phyloP scores from a whole-genome alignment of 441 rosid species.

The Jatropha podagrica region DNA sequence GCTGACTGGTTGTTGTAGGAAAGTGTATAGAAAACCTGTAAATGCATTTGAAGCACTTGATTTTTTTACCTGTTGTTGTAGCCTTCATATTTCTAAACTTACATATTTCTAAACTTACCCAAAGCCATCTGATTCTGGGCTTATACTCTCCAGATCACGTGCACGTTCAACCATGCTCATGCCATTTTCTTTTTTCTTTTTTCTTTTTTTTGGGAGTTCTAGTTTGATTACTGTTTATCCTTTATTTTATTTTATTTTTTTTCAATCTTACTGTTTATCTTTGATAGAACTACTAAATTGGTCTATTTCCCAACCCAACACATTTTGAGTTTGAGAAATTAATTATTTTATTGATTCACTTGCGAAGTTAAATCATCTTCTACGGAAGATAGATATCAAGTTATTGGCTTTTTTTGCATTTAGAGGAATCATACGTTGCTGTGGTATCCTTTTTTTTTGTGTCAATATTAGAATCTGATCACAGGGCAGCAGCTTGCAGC shows the following conservation, averaged over 20 bases:
- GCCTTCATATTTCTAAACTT: not conserved
- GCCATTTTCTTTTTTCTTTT: too few relatives aligned
- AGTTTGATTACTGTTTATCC: not conserved
- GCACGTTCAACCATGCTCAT: not conserved
- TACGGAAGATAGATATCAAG: too few relatives aligned
- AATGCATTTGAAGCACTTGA: constrained; percentile 5
- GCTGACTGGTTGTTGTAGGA: constrained; percentile 5
- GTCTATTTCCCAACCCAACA: too few relatives aligned
- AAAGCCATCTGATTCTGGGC: not conserved
- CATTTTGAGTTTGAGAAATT: not conserved
- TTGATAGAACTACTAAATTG: not conserved
- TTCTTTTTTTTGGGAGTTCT: too few relatives aligned
- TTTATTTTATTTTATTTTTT: too few relatives aligned
- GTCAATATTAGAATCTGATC: not conserved
- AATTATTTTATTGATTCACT: too few relatives aligned
- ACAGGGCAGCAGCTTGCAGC: not conserved
- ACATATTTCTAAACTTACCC: not conserved
- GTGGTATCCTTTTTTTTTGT: not conserved
- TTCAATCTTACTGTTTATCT: not conserved
- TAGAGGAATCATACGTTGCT: not conserved
- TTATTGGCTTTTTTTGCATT: too few relatives aligned
- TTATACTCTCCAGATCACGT: not conserved
- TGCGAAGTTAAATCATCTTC: too few relatives aligned
- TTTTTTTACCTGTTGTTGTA: not conserved
- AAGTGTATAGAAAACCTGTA: constrained; percentile 26